These are phyloP conservation scores for Fusarium floridanum DNA, from an alignment of 2,329 filamentous ascomycete species.

Conservation along the genomic window DNA sequence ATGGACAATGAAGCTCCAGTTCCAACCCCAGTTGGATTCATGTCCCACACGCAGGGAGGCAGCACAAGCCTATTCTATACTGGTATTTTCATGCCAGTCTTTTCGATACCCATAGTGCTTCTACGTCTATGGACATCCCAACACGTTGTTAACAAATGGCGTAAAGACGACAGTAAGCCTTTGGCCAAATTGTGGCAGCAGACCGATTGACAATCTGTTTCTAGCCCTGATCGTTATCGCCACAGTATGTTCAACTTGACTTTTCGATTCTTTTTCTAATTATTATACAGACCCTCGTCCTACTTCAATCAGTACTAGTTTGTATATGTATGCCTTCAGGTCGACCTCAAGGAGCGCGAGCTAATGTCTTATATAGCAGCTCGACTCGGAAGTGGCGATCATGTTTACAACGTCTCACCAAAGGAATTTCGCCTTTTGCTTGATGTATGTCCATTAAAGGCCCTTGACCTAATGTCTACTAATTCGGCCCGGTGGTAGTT, in stretches of 20 bases:
- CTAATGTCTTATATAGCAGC: not conserved
- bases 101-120: slow-evolving; percentile 18
- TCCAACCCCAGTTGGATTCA: not conserved
- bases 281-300: not conserved
- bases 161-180: slow-evolving; percentile 23
- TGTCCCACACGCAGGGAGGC: not conserved
- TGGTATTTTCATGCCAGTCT: not conserved
- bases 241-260: not conserved
- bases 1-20: not conserved
- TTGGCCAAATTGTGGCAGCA: not conserved
- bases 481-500: not conserved
- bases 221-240: slow-evolving; percentile 4
- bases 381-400: slow-evolving; percentile 15
- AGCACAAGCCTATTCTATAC: not conserved
- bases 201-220: not conserved
- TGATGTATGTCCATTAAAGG: not conserved
- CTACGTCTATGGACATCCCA: slow-evolving; percentile 24
- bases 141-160: slow-evolving; percentile 17
- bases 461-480: too few species aligned
- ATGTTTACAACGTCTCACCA: not conserved
- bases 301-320: not conserved
- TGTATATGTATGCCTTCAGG: not conserved
- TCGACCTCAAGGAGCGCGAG: not conserved
- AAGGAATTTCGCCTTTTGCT: not conserved
- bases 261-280: not conserved